A percentile compares a stretch with the other conserved stretches of the same genome.
These are phyloP conservation scores for Beauveria australis DNA, from an alignment of 2,329 filamentous ascomycete genomes.

Conservation along the genomic window DNA sequence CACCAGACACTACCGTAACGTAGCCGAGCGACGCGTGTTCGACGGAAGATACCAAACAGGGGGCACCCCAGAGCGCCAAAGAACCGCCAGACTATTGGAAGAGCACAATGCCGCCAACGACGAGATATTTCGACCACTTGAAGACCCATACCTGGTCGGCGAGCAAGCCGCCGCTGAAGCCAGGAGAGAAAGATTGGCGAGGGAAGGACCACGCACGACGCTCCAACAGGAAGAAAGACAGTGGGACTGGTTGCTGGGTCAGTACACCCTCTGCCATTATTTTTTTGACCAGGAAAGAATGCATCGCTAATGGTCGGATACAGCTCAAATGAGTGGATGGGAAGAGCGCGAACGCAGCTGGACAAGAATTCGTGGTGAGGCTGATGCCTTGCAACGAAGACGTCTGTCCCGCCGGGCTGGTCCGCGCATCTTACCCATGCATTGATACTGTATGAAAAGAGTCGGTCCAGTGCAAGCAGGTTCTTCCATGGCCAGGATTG, in stretches of 20 bases:
- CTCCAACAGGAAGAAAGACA: constrained; percentile 48
- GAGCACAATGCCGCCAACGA: constrained; percentile 6
- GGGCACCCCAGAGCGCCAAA: constrained; percentile 13
- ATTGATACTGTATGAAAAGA: neutral
- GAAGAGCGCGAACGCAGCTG: constrained; percentile 44
- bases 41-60: constrained; percentile 29
- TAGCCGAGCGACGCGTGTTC: constrained; percentile 53
- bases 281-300: neutral
- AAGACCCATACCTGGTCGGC: constrained; percentile 61
- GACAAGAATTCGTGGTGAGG: constrained; percentile 33
- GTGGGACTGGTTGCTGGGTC: constrained; percentile 55
- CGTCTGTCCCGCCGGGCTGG: constrained; percentile 11
- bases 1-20: constrained; percentile 53
- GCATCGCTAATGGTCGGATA: constrained; percentile 13
- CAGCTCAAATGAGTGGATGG: constrained; percentile 42
- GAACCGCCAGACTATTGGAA: neutral
- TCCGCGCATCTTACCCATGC: constrained; percentile 3
- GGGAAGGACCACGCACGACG: constrained; percentile 46
- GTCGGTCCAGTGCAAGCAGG: neutral
- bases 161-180: constrained; percentile 54
- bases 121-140: constrained; percentile 39
- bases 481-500: neutral
- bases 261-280: constrained; percentile 20
- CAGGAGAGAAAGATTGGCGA: constrained; percentile 46
- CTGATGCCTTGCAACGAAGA: constrained; percentile 19